Conservation (phyloP, 306 rosid genomes). For the Acacia melanoxylon region DNA sequence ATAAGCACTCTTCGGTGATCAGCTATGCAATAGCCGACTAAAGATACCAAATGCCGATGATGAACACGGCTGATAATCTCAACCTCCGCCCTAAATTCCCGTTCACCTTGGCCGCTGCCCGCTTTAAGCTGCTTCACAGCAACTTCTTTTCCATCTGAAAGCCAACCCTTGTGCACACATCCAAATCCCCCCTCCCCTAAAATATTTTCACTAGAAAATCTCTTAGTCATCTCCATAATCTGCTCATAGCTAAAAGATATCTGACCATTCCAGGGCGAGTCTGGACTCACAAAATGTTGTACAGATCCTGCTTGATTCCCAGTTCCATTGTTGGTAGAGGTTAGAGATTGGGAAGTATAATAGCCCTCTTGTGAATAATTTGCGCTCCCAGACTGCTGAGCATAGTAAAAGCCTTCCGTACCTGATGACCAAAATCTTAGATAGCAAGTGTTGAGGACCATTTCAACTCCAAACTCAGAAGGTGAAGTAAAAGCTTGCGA, state of each 20-base stretch:
- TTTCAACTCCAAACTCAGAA: background rate
- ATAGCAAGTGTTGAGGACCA: background rate
- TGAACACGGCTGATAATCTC: conserved; percentile 87
- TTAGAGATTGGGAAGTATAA: conserved; percentile 36
- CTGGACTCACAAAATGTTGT: conserved; percentile 36
- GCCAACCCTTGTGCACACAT: conserved; percentile 70
- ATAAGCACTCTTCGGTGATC: conserved; percentile 73
- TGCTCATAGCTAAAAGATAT: conserved; percentile 65
- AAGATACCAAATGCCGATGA: conserved; percentile 84
- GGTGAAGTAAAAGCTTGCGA: background rate
- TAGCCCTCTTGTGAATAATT: conserved; percentile 38
- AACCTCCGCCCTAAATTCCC: conserved; percentile 90
- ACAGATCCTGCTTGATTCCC: conserved; percentile 29
- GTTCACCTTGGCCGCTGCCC: conserved; percentile 93
- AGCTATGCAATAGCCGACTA: conserved; percentile 82
- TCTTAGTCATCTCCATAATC: conserved; percentile 60
- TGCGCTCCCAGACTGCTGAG: conserved; percentile 36
- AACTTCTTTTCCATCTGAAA: conserved; percentile 70
- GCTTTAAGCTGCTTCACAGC: conserved; percentile 86
- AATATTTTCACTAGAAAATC: conserved; percentile 65
- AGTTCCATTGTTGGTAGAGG: conserved; percentile 38
- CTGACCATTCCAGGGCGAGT: conserved; percentile 39
- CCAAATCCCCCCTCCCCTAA: conserved; percentile 97
- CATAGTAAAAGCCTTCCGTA: conserved; percentile 54
- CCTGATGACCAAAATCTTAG: conserved; percentile 4